These are phyloP conservation scores for Aspergillus sp. DNA, from an alignment of 2,329 filamentous ascomycete genomes.

Conservation along the genomic window DNA sequence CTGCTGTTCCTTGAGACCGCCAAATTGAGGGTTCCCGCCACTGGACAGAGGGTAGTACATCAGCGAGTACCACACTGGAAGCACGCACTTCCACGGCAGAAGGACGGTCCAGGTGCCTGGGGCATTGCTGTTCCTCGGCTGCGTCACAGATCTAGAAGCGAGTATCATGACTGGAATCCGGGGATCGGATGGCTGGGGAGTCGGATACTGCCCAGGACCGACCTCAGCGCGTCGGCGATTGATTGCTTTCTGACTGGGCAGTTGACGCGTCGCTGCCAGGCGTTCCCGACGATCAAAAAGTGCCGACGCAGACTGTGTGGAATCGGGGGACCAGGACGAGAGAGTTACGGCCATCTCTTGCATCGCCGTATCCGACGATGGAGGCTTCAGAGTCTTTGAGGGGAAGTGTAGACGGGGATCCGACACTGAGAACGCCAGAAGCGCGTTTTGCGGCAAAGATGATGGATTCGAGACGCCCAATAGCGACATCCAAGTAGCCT, in stretches of 20 bases:
- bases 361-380: conserved; percentile 33
- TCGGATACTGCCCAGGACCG: conserved; percentile 61
- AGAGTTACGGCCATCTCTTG: conserved; percentile 58
- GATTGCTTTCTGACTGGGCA: conserved; percentile 74
- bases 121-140: conserved; percentile 43
- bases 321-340: conserved; percentile 66
- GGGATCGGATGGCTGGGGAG: conserved; percentile 61
- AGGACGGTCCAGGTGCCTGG: conserved; percentile 79
- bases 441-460: conserved; percentile 64
- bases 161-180: conserved; percentile 74
- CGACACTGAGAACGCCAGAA: conserved; percentile 69
- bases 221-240: conserved; percentile 69
- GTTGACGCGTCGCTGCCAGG: conserved; percentile 61
- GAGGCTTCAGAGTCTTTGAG: conserved; percentile 54
- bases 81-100: conserved; percentile 85
- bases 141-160: conserved; percentile 50
- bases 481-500: conserved; percentile 41
- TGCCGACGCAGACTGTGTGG: conserved; percentile 42
- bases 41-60: conserved; percentile 78
- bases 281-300: conserved; percentile 70
- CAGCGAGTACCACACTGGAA: conserved; percentile 79
- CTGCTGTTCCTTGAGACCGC: conserved; percentile 73
- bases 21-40: conserved; percentile 78
- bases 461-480: conserved; percentile 63
- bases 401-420: conserved; percentile 83